A percentile compares a stretch with the other conserved stretches of the same genome.
phyloP scores from a whole-genome alignment of 192 early-diverging fungal genomes.

The Coemansia sp. region DNA sequence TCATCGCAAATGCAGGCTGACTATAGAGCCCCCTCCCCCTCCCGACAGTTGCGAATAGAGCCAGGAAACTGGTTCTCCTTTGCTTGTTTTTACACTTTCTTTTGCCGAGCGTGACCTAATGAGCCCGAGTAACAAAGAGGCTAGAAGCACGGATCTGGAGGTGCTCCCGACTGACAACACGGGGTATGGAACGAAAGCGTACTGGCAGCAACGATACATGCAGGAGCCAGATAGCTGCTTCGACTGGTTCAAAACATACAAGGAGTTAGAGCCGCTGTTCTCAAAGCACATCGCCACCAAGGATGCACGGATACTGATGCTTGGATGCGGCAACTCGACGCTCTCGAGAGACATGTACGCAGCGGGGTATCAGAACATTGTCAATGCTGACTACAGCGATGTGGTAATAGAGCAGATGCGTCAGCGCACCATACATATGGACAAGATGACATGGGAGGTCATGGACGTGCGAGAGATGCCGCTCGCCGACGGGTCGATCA shows the following conservation, averaged over 20 bases:
- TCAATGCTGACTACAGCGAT: slow-evolving; percentile 79
- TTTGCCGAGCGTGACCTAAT: neutral
- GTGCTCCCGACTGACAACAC: slow-evolving; percentile 64
- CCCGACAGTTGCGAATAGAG: too few relatives aligned
- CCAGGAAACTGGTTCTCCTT: too few relatives aligned
- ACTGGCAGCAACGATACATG: slow-evolving; percentile 73
- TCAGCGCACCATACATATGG: slow-evolving; percentile 30
- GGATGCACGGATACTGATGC: slow-evolving; percentile 69
- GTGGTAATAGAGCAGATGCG: slow-evolving; percentile 79
- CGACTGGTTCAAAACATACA: slow-evolving; percentile 90
- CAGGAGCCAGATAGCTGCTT: slow-evolving; percentile 59
- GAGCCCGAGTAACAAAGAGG: neutral
- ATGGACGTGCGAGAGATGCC: slow-evolving; percentile 78
- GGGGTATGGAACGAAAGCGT: slow-evolving; percentile 71
- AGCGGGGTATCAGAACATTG: slow-evolving; percentile 69
- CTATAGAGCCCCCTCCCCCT: too few relatives aligned
- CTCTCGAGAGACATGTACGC: slow-evolving; percentile 77
- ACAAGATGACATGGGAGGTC: slow-evolving; percentile 56
- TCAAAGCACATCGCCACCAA: slow-evolving; percentile 55
- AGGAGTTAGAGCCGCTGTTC: slow-evolving; percentile 66
- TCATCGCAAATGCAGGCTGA: too few relatives aligned
- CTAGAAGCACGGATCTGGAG: slow-evolving; percentile 34
- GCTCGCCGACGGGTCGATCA: slow-evolving; percentile 63
- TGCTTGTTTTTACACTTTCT: neutral
- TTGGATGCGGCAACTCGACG: slow-evolving; percentile 85